Conservation (phyloP, 805 yeast genomes). For the Pichia sporocuriosa region DNA sequence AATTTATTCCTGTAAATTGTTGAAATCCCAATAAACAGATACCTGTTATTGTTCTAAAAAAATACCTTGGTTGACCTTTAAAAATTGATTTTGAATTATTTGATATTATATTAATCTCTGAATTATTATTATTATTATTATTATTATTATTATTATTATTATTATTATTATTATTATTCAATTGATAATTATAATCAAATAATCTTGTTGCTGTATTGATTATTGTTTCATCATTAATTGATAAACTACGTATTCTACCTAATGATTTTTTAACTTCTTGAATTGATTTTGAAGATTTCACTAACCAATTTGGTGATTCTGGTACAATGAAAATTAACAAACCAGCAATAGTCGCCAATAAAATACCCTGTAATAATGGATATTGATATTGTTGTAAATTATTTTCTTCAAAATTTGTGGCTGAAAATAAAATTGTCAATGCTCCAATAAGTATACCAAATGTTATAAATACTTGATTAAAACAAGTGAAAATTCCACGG, state of each 20-base stretch:
- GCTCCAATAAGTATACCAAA: slow-evolving; percentile 30
- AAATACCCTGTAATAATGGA: slow-evolving; percentile 18
- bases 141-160: slow-evolving; percentile 1
- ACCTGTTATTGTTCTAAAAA: slow-evolving; percentile 26
- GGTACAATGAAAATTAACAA: slow-evolving; percentile 26
- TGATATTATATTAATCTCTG: too few relatives aligned
- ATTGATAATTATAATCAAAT: slow-evolving; percentile 13
- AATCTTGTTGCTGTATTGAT: slow-evolving; percentile 16
- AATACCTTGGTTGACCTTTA: slow-evolving; percentile 27
- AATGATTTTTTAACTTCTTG: slow-evolving; percentile 16
- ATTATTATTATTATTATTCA: neutral
- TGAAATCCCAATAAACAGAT: slow-evolving; percentile 26
- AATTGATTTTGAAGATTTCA: slow-evolving; percentile 10
- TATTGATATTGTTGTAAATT: slow-evolving; percentile 18
- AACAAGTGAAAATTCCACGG: slow-evolving; percentile 28
- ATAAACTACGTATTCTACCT: slow-evolving; percentile 18
- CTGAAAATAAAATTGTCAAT: slow-evolving; percentile 18
- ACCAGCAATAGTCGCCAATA: slow-evolving; percentile 7
- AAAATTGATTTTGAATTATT: slow-evolving; percentile 14
- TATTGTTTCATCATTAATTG: slow-evolving; percentile 18
- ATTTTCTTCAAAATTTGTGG: slow-evolving; percentile 7
- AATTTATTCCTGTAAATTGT: slow-evolving; percentile 61
- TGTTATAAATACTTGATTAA: slow-evolving; percentile 30
- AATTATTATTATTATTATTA: neutral
- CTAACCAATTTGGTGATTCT: slow-evolving; percentile 30